phyloP scores from a whole-genome alignment of 768 basidiomycete species.

The Collybia mongolica region DNA sequence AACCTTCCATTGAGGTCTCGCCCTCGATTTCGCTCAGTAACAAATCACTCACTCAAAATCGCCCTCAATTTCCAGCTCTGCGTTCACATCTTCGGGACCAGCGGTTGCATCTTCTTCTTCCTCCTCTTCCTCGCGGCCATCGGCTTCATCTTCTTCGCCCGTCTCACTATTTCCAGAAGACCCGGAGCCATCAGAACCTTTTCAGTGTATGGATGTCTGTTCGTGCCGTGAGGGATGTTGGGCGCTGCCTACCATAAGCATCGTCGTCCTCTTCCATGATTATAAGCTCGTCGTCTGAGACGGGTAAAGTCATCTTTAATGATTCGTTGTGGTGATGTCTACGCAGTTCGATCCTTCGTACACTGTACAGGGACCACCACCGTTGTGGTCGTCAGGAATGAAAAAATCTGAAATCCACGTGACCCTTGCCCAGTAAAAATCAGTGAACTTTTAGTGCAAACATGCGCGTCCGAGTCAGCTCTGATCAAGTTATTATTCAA shows the following conservation, averaged over 20 bases:
- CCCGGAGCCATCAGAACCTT: slow-evolving; percentile 9
- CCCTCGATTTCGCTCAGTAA: neutral
- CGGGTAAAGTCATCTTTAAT: too few species aligned
- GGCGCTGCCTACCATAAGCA: slow-evolving; percentile 12
- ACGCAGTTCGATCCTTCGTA: too few species aligned
- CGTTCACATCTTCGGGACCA: slow-evolving; percentile 24
- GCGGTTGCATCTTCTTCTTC: slow-evolving; percentile 13
- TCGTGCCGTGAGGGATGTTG: neutral
- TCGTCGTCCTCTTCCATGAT: slow-evolving; percentile 18
- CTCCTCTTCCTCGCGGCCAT: slow-evolving; percentile 3
- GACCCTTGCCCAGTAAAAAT: too few species aligned
- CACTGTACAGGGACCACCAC: too few species aligned
- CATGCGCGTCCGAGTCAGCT: too few species aligned
- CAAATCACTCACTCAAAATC: slow-evolving; percentile 57
- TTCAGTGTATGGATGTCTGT: neutral
- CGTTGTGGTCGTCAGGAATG: too few species aligned
- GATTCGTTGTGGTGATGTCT: too few species aligned
- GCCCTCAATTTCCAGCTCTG: slow-evolving; percentile 52
- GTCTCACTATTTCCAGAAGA: slow-evolving; percentile 9
- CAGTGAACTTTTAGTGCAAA: too few species aligned
- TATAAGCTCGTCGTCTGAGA: slow-evolving; percentile 11
- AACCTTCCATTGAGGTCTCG: neutral
- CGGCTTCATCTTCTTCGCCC: slow-evolving; percentile 7
- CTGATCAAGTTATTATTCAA: too few species aligned
- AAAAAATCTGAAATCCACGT: too few species aligned